Base-by-base conservation (phyloP, 2,329 filamentous ascomycete genomes). In the Penicillium sp. region DNA sequence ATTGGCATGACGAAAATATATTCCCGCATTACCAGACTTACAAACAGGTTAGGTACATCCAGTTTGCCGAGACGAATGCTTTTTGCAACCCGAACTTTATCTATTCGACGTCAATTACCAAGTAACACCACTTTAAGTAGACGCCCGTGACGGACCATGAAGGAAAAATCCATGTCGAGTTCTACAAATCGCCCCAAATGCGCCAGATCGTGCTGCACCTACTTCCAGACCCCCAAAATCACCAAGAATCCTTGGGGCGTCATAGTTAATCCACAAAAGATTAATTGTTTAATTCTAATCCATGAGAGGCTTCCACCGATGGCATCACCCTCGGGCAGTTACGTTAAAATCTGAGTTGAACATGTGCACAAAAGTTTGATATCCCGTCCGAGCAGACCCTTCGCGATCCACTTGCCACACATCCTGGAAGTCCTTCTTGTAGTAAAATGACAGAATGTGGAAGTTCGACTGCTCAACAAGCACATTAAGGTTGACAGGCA, bases 351-450 rank as follows among this genome's bases (percentile, higher is more conserved):
- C 17, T 12, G 30, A 10, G 4, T 30, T 19, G 24, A n/a, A n/a
- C 45, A n/a, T 28, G 45, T 30, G 26, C 12, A 10, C 24, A 15
- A 30, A 17, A 12, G 24, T 30, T 49, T 30, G 44, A 47, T 28
- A 47, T 30, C 44, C 44, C 44, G 44, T 30, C 15, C 3, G 17
- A 49, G 22, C 26, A 49, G 45, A 30, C 17, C 24, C 17, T 49
- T 49, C 45, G 45, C 45, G 45, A 49, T 30, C 45, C 45, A 49
- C 45, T 49, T 49, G 45, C 45, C 26, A n/a, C 7, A n/a, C 17
- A 12, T n/a, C n/a, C 35, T 15, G 8, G 17, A 9, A 9, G 26
- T 6, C 5, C 9, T 12, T 49, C 13, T 5, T 19, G 19, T 8
- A 1, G 13, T 10, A 3, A 7, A 28, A 30, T 5, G 24, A 2